Base-by-base conservation (phyloP, 2,329 filamentous ascomycete genomes). In the Knoxdaviesia proteae region DNA sequence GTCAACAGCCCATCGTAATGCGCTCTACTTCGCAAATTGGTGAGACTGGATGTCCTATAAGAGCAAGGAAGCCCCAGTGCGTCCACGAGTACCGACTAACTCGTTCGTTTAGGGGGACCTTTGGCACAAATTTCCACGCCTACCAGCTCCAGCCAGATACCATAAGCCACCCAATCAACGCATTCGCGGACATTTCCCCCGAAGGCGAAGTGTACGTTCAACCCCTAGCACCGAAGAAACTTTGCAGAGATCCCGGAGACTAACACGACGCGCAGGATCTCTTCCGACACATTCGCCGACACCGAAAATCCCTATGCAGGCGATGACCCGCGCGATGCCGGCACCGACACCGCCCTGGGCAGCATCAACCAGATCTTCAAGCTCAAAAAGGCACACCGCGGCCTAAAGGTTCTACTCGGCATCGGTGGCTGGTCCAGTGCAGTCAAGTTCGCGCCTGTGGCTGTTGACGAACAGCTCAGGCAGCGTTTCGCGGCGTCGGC, bases 341-440 rank as follows among this genome's bases (percentile, higher is more conserved):
- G 73, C 5, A 61, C 72, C 4, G 72, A 62, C 45, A 84, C 88
- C 53, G 72, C 76, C 41, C 86, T 84, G 51, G 84, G 84, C 36
- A 79, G 74, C 53, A 58, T 84, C 48, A 86, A 86, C 60, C 81
- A 88, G 54, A 62, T 92, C 1, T 83, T 69, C 55, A 58, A 83
- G 1, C 67, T 81, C 42, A 92, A 92, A 64, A 77, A 84, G 59
- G 61, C 67, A 49, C 74, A 92, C 55, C 74, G 83, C 20, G 73
- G 80, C 42, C 59, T 92, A 45, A 92, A 92, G 59, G 68, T 80
- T 2, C 61, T 90, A n/a, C 67, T 90, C 6, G 84, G 78, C 34
- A 80, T 92, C 46, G 84, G 84, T 36, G 84, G 84, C 10, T 90
- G 78, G 75, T 81, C 74, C 0, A 84, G 80, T 55, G 82, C 78